Conservation (phyloP, 495 filamentous ascomycete genomes). For the Cercophora newfieldiana region DNA sequence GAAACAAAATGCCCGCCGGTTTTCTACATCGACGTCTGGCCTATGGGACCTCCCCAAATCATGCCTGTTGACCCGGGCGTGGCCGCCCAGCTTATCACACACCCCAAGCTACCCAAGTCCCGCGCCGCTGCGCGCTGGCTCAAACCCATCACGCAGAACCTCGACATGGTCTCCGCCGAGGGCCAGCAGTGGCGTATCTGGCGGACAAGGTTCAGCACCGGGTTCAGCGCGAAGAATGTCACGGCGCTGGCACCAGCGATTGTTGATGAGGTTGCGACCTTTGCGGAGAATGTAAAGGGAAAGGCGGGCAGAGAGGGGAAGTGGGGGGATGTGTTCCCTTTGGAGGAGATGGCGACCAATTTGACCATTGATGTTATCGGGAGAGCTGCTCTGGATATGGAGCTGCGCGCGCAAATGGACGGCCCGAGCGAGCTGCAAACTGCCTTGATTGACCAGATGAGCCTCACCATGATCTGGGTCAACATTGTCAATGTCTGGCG, state of each 20-base stretch:
- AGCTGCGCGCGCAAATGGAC: neutral
- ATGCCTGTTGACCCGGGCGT: conserved; percentile 38
- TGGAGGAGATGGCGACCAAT: conserved; percentile 36
- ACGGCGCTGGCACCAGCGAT: conserved; percentile 42
- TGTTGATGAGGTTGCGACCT: conserved; percentile 41
- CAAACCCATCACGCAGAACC: conserved; percentile 31
- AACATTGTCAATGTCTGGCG: neutral
- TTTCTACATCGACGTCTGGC: conserved; percentile 51
- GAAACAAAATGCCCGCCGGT: conserved; percentile 3
- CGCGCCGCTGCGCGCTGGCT: conserved; percentile 31
- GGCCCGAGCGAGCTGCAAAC: neutral
- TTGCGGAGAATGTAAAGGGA: conserved; percentile 33
- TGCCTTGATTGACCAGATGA: neutral
- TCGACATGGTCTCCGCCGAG: conserved; percentile 39
- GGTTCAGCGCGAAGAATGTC: conserved; percentile 44
- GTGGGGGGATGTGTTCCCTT: conserved; percentile 33
- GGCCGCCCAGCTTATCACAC: conserved; percentile 36
- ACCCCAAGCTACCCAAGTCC: conserved; percentile 38
- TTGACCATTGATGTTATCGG: conserved; percentile 50
- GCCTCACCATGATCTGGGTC: neutral
- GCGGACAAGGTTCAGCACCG: conserved; percentile 47
- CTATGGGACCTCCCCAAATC: conserved; percentile 38
- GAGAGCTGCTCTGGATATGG: conserved; percentile 39
- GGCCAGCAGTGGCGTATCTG: conserved; percentile 45
- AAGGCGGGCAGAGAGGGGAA: conserved; percentile 17